Evolutionary conservation across 176 grass and related monocot genomes (phyloP).

Genomic region (Eragrostis curvula): DNA sequence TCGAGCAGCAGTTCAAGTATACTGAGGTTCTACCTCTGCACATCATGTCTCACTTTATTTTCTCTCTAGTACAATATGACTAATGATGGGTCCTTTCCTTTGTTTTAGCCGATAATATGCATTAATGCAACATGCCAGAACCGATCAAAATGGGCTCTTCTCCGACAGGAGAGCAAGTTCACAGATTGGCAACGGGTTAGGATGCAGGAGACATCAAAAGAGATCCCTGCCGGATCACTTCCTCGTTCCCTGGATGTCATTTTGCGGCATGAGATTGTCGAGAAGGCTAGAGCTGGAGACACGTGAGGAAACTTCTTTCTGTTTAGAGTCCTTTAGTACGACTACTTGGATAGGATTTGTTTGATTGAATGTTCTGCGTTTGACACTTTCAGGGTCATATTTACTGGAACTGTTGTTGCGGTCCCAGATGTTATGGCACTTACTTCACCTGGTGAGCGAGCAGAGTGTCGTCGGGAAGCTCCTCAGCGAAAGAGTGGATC

Average conservation of each 20-base stretch:
- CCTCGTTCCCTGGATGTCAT: slow-evolving; percentile 92
- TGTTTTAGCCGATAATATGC: slow-evolving; percentile 85
- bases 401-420: slow-evolving; percentile 87
- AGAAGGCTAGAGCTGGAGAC: slow-evolving; percentile 96
- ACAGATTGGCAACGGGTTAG: slow-evolving; percentile 95
- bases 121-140: slow-evolving; percentile 89
- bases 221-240: slow-evolving; percentile 96
- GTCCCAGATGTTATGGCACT: slow-evolving; percentile 97
- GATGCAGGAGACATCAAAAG: slow-evolving; percentile 97
- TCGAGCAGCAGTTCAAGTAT: slow-evolving; percentile 99
- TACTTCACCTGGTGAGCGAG: slow-evolving; percentile 96
- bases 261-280: slow-evolving; percentile 94
- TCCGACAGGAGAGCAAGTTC: slow-evolving; percentile 97
- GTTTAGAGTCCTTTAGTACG: neutral
- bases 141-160: slow-evolving; percentile 85
- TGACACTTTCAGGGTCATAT: slow-evolving; percentile 64
- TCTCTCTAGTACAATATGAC: slow-evolving; percentile 10
- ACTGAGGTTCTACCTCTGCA: slow-evolving; percentile 67
- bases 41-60: neutral
- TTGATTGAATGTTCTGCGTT: slow-evolving; percentile 24
- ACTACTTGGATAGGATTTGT: neutral
- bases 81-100: slow-evolving; percentile 28
- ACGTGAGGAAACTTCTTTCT: slow-evolving; percentile 61
- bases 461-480: slow-evolving; percentile 88
- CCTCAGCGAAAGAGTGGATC: slow-evolving; percentile 75